Conservation (phyloP, 2,329 filamentous ascomycete species). For the Bipolaris bicolor region DNA sequence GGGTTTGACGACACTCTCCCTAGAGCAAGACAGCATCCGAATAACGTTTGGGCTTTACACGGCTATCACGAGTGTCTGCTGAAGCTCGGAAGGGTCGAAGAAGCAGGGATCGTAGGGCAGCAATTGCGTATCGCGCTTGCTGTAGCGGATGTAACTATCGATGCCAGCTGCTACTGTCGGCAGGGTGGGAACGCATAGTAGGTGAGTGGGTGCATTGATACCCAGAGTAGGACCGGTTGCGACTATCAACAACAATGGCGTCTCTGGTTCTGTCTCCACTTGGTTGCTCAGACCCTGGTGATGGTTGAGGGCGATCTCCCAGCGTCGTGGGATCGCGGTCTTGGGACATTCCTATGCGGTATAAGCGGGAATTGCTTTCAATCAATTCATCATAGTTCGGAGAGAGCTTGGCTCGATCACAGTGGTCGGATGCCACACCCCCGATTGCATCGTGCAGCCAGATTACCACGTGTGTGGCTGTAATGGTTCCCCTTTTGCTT, state of each 20-base stretch:
- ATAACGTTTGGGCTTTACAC: slow-evolving; percentile 77
- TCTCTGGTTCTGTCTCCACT: background rate
- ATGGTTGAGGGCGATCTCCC: slow-evolving; percentile 9
- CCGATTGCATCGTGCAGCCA: background rate
- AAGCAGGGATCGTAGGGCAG: slow-evolving; percentile 56
- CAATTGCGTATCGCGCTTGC: slow-evolving; percentile 61
- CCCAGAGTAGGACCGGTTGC: background rate
- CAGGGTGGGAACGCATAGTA: slow-evolving; percentile 11
- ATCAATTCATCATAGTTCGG: background rate
- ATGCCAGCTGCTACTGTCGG: slow-evolving; percentile 64
- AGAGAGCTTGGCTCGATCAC: background rate
- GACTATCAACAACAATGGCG: background rate
- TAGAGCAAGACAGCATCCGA: slow-evolving; percentile 69
- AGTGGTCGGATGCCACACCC: background rate
- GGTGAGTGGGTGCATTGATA: background rate
- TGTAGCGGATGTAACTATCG: slow-evolving; percentile 65
- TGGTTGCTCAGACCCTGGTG: background rate
- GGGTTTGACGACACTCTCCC: slow-evolving; percentile 61
- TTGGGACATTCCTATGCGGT: background rate
- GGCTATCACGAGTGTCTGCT: slow-evolving; percentile 74
- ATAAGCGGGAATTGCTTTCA: background rate
- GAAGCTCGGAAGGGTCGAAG: slow-evolving; percentile 57
- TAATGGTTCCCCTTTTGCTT: slow-evolving; percentile 4
- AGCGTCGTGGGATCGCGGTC: background rate
- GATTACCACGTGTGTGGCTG: background rate